phyloP scores from a whole-genome alignment of 768 basidiomycete species.

The Lyophyllum decastes region DNA sequence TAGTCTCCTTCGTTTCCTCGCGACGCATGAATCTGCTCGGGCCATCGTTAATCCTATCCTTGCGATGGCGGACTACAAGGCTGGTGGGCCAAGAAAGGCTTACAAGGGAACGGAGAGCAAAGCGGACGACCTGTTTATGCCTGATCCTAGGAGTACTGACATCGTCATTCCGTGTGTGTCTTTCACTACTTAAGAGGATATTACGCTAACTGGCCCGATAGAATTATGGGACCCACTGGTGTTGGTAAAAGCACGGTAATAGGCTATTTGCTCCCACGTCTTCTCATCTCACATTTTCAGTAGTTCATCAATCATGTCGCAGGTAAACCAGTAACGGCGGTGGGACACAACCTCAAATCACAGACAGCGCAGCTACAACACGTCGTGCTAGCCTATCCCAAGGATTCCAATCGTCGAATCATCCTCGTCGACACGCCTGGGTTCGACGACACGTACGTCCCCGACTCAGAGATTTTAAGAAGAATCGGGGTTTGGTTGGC shows the following conservation, averaged over 20 bases:
- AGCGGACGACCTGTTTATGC: constrained; percentile 3
- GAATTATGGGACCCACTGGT: constrained; percentile 7
- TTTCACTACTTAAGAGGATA: no score
- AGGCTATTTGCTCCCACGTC: not conserved
- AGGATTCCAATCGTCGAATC: constrained; percentile 4
- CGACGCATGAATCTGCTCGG: not conserved
- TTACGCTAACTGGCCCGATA: not conserved
- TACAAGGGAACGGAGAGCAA: constrained; percentile 9
- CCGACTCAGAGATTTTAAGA: constrained; percentile 12
- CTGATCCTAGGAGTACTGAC: constrained; percentile 2
- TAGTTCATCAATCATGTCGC: constrained; percentile 15
- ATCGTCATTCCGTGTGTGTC: constrained; percentile 4
- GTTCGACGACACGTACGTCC: constrained; percentile 14
- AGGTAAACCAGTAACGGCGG: not conserved
- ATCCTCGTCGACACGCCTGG: constrained; percentile 16
- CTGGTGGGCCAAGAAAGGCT: not conserved
- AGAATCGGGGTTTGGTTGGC: constrained; percentile 13
- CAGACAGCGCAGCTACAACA: constrained; percentile 15
- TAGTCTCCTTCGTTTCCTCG: constrained; percentile 9
- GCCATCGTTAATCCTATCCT: constrained; percentile 11
- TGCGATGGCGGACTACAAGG: constrained; percentile 1
- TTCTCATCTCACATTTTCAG: not conserved
- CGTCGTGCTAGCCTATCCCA: constrained; percentile 9
- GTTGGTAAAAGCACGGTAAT: constrained; percentile 11
- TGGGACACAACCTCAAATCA: constrained; percentile 12